These are phyloP conservation scores for Calonectria naviculata DNA, from an alignment of 2,329 filamentous ascomycete genomes.

Conservation along the genomic window DNA sequence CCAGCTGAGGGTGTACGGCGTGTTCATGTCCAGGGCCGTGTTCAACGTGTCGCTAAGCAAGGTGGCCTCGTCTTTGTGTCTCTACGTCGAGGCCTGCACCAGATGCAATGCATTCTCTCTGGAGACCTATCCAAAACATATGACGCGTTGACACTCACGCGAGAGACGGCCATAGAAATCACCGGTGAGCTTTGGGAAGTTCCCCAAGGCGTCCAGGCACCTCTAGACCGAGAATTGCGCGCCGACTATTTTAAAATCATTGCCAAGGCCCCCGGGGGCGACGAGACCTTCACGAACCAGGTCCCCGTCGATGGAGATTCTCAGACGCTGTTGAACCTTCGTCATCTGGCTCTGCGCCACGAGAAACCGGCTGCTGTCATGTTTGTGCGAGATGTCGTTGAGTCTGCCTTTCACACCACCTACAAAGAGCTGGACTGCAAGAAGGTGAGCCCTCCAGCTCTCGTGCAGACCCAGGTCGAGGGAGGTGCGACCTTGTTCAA, in stretches of 20 bases:
- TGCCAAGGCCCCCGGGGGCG: slow-evolving; percentile 79
- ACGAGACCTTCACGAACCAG: slow-evolving; percentile 90
- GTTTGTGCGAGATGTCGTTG: slow-evolving; percentile 84
- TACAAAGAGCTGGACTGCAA: slow-evolving; percentile 84
- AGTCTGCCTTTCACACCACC: slow-evolving; percentile 82
- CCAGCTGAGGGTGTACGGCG: slow-evolving; percentile 50
- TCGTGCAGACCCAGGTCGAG: slow-evolving; percentile 96
- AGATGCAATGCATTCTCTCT: slow-evolving; percentile 70
- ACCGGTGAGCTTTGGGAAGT: slow-evolving; percentile 87
- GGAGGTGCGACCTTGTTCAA: slow-evolving; percentile 92
- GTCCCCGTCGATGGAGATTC: slow-evolving; percentile 66
- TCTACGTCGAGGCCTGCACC: slow-evolving; percentile 79
- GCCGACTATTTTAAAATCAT: slow-evolving; percentile 86
- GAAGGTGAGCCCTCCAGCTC: slow-evolving; percentile 88
- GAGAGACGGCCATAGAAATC: slow-evolving; percentile 88
- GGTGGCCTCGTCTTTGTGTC: slow-evolving; percentile 89
- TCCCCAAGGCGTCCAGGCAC: slow-evolving; percentile 82
- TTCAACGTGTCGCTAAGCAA: slow-evolving; percentile 84
- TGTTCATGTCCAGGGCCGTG: slow-evolving; percentile 83
- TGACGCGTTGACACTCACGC: slow-evolving; percentile 85
- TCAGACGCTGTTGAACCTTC: slow-evolving; percentile 78
- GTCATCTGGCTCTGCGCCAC: slow-evolving; percentile 86
- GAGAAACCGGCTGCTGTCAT: slow-evolving; percentile 88
- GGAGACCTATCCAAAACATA: slow-evolving; percentile 92
- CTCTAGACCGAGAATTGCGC: slow-evolving; percentile 87